phyloP scores from a whole-genome alignment of 108 stramenopile species.

The Hondaea fermentalgiana region DNA sequence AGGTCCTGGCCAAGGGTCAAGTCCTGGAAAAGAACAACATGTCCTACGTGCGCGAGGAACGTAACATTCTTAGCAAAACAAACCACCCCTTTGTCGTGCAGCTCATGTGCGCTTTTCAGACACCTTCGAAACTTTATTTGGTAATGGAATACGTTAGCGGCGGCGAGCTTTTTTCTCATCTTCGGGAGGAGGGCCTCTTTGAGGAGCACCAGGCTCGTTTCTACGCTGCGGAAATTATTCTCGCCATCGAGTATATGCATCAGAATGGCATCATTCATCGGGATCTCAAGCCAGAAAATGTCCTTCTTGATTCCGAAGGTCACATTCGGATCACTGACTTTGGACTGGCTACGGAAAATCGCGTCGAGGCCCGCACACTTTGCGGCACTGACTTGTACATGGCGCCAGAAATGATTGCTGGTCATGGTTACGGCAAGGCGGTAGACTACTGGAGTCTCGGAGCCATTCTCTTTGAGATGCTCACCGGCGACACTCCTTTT shows the following conservation, averaged over 20 bases:
- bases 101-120: conserved; percentile 55
- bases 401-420: conserved; percentile 77
- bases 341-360: conserved; percentile 38
- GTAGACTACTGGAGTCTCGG: conserved; percentile 96
- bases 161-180: conserved; percentile 56
- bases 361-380: conserved; percentile 33
- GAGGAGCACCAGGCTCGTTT: conserved; percentile 48
- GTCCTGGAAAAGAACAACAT: conserved; percentile 35
- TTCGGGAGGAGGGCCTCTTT: conserved; percentile 43
- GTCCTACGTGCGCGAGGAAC: conserved; percentile 40
- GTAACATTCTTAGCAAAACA: conserved; percentile 49
- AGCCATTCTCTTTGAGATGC: conserved; percentile 87
- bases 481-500: conserved; percentile 86
- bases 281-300: conserved; percentile 70
- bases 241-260: conserved; percentile 65
- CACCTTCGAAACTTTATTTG: conserved; percentile 48
- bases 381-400: conserved; percentile 59
- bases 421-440: conserved; percentile 70
- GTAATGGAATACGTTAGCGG: conserved; percentile 51
- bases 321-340: conserved; percentile 60
- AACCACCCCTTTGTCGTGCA: conserved; percentile 58
- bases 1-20: conserved; percentile 50
- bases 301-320: conserved; percentile 45
- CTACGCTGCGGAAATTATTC: conserved; percentile 55
- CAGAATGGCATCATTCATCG: conserved; percentile 78